Evolutionary conservation across 495 filamentous ascomycete genomes (phyloP).

Genomic region (Xylaria acuta): DNA sequence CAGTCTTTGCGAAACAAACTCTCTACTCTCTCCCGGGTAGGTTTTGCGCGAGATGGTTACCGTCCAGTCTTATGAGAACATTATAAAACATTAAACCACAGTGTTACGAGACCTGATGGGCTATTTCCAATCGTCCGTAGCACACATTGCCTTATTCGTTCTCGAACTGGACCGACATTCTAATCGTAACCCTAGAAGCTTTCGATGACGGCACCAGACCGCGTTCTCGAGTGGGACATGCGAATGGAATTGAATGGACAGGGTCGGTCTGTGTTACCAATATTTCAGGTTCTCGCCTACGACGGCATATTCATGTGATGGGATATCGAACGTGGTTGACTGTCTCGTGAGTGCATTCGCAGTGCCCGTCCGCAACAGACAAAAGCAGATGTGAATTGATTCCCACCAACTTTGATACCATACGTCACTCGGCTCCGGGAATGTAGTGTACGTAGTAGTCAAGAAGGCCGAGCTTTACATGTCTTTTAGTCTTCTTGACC

Average conservation of each 20-base stretch:
- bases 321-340: not conserved
- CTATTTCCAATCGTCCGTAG: not conserved
- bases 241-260: not conserved
- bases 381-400: not conserved
- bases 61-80: not conserved
- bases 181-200: not conserved
- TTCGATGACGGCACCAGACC: not conserved
- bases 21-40: too few species aligned
- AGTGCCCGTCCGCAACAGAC: not conserved
- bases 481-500: not conserved
- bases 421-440: not conserved
- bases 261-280: not conserved
- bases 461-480: not conserved
- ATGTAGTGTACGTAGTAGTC: not conserved
- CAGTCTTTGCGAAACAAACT: conserved; percentile 32
- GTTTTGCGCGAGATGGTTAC: too few species aligned
- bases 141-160: not conserved
- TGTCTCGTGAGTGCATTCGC: not conserved
- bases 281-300: not conserved
- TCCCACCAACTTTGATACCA: not conserved
- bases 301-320: not conserved
- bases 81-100: not conserved
- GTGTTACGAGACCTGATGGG: not conserved
- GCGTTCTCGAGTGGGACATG: not conserved
- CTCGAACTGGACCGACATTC: not conserved